Evolutionary conservation across 108 stramenopile species (phyloP).

Genomic region (Cyclotella sp.): DNA sequence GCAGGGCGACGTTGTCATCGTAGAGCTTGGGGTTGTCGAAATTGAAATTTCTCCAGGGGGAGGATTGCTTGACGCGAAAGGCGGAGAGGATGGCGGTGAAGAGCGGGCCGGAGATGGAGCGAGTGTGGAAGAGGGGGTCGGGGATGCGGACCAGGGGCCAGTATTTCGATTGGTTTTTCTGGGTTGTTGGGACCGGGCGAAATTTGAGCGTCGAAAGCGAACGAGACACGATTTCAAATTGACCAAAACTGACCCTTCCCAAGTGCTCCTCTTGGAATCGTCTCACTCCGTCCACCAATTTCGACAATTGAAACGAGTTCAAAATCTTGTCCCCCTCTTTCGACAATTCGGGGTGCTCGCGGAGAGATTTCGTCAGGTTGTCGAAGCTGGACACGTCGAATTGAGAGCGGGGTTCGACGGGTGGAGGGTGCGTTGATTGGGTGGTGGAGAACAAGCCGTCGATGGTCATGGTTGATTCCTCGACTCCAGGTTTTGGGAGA

Average conservation of each 20-base stretch:
- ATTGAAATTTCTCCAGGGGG: conserved; percentile 48
- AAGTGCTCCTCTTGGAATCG: conserved; percentile 43
- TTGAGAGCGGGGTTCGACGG: conserved; percentile 33
- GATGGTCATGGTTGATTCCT: too few relatives aligned
- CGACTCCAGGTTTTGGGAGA: too few relatives aligned
- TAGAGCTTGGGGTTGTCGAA: conserved; percentile 46
- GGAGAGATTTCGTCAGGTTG: conserved; percentile 20
- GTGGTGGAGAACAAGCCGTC: conserved; percentile 2
- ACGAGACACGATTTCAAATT: too few relatives aligned
- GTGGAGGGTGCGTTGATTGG: conserved; percentile 20
- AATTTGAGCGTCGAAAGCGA: too few relatives aligned
- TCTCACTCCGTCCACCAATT: conserved; percentile 36
- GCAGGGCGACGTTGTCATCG: conserved; percentile 45
- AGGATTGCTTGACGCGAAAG: conserved; percentile 37
- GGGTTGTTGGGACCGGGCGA: background rate
- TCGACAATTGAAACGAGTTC: conserved; percentile 39
- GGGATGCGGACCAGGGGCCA: conserved; percentile 39
- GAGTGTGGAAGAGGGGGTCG: conserved; percentile 34
- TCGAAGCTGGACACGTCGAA: conserved; percentile 30
- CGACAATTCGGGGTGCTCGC: conserved; percentile 34
- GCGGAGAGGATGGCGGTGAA: conserved; percentile 37
- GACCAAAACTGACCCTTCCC: conserved; percentile 44
- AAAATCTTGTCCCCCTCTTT: conserved; percentile 48
- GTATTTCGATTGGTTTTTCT: conserved; percentile 41
- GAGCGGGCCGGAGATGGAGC: conserved; percentile 41